These are phyloP conservation scores for Mariannaea elegans DNA, from an alignment of 2,329 filamentous ascomycete genomes.

Conservation along the genomic window DNA sequence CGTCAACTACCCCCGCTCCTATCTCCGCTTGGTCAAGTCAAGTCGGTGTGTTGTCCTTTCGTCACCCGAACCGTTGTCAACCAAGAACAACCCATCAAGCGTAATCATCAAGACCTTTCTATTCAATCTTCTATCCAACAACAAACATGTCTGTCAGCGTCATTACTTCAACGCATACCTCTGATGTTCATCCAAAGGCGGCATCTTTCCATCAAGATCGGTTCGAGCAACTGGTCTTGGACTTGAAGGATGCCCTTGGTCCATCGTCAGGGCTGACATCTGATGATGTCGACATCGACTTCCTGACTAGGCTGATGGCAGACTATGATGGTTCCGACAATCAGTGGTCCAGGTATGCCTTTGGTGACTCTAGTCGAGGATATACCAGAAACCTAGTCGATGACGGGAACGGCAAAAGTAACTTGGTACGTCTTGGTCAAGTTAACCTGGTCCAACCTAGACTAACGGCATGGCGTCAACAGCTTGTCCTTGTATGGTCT, in stretches of 20 bases:
- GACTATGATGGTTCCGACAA: constrained; percentile 73
- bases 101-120: constrained; percentile 34
- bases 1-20: constrained; percentile 37
- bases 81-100: constrained; percentile 8
- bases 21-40: constrained; percentile 10
- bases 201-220: constrained; percentile 47
- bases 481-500: constrained; percentile 90
- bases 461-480: constrained; percentile 33
- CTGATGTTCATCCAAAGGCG: constrained; percentile 32
- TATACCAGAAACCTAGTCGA: constrained; percentile 93
- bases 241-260: constrained; percentile 79
- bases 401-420: constrained; percentile 83
- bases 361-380: constrained; percentile 72
- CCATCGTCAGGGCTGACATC: constrained; percentile 84
- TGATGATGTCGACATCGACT: constrained; percentile 78
- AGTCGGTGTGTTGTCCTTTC: constrained; percentile 40
- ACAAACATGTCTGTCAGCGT: constrained; percentile 49
- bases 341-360: constrained; percentile 80
- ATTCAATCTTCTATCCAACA: constrained; percentile 18
- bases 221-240: constrained; percentile 76
- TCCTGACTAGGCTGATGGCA: constrained; percentile 77
- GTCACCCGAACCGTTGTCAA: constrained; percentile 21
- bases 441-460: constrained; percentile 10
- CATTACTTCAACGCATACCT: constrained; percentile 35
- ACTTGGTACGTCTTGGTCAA: constrained; percentile 63